phyloP scores from a whole-genome alignment of 768 basidiomycete genomes.

The Trametes coccinea region DNA sequence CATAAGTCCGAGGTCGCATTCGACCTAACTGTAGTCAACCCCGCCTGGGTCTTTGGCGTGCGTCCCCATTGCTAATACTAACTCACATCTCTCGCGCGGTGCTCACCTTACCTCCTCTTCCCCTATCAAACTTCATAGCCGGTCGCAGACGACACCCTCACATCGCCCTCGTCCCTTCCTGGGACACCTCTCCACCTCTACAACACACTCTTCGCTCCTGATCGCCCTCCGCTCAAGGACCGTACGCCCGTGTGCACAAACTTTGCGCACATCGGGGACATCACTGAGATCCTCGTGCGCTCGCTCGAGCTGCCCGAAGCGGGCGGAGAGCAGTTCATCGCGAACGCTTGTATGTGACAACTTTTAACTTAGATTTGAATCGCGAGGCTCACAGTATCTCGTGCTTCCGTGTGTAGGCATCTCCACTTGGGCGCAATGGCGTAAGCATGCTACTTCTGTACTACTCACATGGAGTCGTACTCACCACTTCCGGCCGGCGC shows the following conservation, averaged over 20 bases:
- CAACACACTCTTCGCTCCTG: background rate
- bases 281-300: conserved; percentile 50
- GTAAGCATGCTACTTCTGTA: background rate
- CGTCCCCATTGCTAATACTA: background rate
- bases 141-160: background rate
- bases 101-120: background rate
- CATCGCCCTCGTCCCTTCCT: background rate
- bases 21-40: conserved; percentile 44
- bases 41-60: conserved; percentile 41
- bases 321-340: conserved; percentile 56
- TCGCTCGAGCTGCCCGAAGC: conserved; percentile 53
- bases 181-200: background rate
- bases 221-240: background rate
- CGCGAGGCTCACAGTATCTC: background rate
- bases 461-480: no score
- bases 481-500: background rate
- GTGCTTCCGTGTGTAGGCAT: background rate
- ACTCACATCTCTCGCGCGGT: background rate
- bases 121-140: background rate
- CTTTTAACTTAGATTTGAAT: no score
- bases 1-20: conserved; percentile 39
- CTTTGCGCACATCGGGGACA: conserved; percentile 51
- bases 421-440: background rate
- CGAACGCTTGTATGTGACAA: background rate
- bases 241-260: background rate